Percentiles rank a stretch among this genome's conserved stretches.
phyloP scores from a whole-genome alignment of 2,329 filamentous ascomycete genomes.

The Nemania abortiva region DNA sequence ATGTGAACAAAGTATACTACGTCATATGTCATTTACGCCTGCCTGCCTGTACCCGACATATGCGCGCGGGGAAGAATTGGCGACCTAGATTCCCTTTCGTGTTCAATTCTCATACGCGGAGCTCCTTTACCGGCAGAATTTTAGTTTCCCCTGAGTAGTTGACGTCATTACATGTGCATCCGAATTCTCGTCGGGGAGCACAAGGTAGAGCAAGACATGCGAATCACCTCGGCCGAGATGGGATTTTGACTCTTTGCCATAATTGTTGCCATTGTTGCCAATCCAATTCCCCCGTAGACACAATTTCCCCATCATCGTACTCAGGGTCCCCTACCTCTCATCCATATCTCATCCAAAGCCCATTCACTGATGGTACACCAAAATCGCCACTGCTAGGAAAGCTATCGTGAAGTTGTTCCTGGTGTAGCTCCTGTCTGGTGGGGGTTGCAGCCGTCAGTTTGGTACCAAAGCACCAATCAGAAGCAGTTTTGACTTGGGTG shows the following conservation, averaged over 20 bases:
- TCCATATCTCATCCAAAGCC: not conserved
- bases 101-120: not conserved
- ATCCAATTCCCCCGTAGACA: not conserved
- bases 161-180: slow-evolving; percentile 30
- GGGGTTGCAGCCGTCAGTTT: not conserved
- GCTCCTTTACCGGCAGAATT: slow-evolving; percentile 11
- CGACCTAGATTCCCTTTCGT: not conserved
- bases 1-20: slow-evolving; percentile 25
- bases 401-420: slow-evolving; percentile 14
- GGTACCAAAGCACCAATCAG: slow-evolving; percentile 15
- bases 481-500: not conserved
- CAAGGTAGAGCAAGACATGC: not conserved
- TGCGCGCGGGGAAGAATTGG: not conserved
- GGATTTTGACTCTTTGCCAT: slow-evolving; percentile 19
- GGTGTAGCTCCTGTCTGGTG: not conserved
- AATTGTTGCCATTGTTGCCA: not conserved
- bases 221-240: slow-evolving; percentile 11
- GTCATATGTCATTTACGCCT: slow-evolving; percentile 30
- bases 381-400: slow-evolving; percentile 3
- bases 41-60: slow-evolving; percentile 15
- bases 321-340: not conserved
- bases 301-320: not conserved
- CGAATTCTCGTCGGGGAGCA: not conserved
- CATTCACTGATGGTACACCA: not conserved
- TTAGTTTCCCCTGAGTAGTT: slow-evolving; percentile 3